Evolutionary conservation across 805 yeast species (phyloP).

Genomic region (Alloascoidea africana): DNA sequence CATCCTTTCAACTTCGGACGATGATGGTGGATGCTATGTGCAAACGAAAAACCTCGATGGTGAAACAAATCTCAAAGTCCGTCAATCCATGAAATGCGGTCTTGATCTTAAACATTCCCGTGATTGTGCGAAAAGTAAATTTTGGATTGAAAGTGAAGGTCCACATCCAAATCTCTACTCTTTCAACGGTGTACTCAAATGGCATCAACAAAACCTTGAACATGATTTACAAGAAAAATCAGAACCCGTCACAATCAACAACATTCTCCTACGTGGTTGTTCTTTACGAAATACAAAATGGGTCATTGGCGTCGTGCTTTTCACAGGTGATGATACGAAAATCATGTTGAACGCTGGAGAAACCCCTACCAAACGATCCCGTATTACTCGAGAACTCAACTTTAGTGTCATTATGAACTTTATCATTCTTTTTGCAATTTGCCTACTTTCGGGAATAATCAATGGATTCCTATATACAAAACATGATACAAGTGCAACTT

Average conservation of each 20-base stretch:
- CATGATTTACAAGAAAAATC: constrained; percentile 22
- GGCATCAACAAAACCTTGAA: constrained; percentile 16
- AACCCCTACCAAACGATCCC: constrained; percentile 65
- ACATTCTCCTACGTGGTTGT: constrained; percentile 61
- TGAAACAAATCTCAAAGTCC: constrained; percentile 62
- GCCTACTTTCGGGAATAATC: constrained; percentile 55
- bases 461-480: constrained; percentile 51
- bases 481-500: constrained; percentile 35
- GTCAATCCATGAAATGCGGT: constrained; percentile 55
- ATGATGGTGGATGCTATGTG: constrained; percentile 38
- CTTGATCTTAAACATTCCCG: constrained; percentile 30
- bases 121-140: constrained; percentile 34
- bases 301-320: constrained; percentile 64
- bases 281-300: constrained; percentile 69
- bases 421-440: constrained; percentile 42
- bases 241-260: constrained; percentile 58
- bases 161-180: constrained; percentile 72
- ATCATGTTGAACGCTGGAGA: constrained; percentile 71
- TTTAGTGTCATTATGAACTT: constrained; percentile 57
- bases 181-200: constrained; percentile 57
- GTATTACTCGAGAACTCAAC: constrained; percentile 61
- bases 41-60: constrained; percentile 80
- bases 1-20: constrained; percentile 47
- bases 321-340: constrained; percentile 69
- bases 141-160: constrained; percentile 71